Base-by-base conservation (phyloP, 2,329 filamentous ascomycete genomes). In the Thielaviopsis euricoi region DNA sequence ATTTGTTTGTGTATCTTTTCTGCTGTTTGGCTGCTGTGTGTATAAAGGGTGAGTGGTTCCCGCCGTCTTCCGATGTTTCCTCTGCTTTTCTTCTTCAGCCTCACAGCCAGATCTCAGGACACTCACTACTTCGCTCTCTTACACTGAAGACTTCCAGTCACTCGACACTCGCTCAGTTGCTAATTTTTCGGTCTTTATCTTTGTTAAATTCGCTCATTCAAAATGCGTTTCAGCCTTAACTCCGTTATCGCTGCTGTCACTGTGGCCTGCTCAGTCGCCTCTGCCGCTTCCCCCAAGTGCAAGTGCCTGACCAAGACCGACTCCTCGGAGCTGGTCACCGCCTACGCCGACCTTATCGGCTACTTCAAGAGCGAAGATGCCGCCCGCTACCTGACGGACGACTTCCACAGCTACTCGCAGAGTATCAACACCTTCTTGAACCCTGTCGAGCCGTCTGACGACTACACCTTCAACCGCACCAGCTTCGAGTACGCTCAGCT, bases 311-410 rank as follows among this genome's bases (percentile, higher is more conserved):
- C 56, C 56, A 60, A 61, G 53, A 55, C 53, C 29, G 60, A 60
- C 10, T 55, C 58, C 49, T 37, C 40, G 21, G 58, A 61, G 37
- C 46, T 62, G 43, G 53, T 58, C 43, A 52, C 59, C 6, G 58
- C 59, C 43, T 79, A 78, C 63, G 76, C 71, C 26, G 70, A 71
- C 0, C 70, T 81, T 0, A 76, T 80, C 61, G 77, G 78, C 26
- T 74, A 71, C 53, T 80, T 79, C 61, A 76, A 79, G 65, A 73
- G 77, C 61, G 76, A 76, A 23, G 58, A 59, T 33, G 58, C 58
- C 6, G 49, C 53, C 13, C 53, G 55, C 37, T 62, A 61, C 54
- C 57, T 62, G 22, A 52, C 58, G 7, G 60, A 62, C 13, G 57
- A 62, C 55, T 62, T 60, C 50, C 52, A 50, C 49, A 58, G 57